Conservation (phyloP, 139 green algal species). For the Raphidocelis subcapitata region DNA sequence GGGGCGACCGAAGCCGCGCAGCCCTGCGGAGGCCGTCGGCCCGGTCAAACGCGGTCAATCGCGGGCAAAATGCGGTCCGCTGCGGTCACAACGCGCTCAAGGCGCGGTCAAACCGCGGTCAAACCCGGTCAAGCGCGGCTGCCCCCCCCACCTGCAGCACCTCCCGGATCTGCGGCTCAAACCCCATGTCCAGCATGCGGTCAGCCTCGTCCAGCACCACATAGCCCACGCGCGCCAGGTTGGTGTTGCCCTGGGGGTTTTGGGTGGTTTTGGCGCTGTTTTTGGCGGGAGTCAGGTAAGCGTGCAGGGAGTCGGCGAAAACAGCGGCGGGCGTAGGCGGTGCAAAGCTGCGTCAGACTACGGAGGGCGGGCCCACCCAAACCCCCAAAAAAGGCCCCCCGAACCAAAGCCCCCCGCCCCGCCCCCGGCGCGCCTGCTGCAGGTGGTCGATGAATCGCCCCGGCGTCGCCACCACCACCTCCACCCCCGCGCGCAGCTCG, state of each 20-base stretch:
- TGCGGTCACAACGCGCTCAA: too few species aligned
- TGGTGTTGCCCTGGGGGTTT: slow-evolving; percentile 74
- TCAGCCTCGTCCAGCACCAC: slow-evolving; percentile 95
- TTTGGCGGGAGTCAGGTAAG: too few species aligned
- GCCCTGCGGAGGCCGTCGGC: too few species aligned
- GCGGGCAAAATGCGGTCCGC: too few species aligned
- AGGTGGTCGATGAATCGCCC: slow-evolving; percentile 90
- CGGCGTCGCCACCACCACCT: slow-evolving; percentile 86
- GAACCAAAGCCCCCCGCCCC: too few species aligned
- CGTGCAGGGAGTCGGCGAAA: too few species aligned
- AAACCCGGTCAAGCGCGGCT: too few species aligned
- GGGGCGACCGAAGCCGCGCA: neutral
- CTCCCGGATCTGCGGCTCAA: slow-evolving; percentile 90
- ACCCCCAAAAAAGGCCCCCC: too few species aligned
- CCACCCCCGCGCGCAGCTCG: slow-evolving; percentile 71
- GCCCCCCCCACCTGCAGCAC: slow-evolving; percentile 46
- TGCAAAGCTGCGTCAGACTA: neutral
- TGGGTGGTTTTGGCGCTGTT: slow-evolving; percentile 18
- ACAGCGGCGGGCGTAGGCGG: neutral
- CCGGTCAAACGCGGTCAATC: too few species aligned
- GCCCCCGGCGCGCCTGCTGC: slow-evolving; percentile 54
- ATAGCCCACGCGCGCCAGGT: slow-evolving; percentile 73
- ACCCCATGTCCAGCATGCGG: slow-evolving; percentile 96
- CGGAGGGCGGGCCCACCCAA: too few species aligned
- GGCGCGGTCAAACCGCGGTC: too few species aligned